Evolutionary conservation across 129 eudicot species (phyloP).

Genomic region (Arctium lappa): DNA sequence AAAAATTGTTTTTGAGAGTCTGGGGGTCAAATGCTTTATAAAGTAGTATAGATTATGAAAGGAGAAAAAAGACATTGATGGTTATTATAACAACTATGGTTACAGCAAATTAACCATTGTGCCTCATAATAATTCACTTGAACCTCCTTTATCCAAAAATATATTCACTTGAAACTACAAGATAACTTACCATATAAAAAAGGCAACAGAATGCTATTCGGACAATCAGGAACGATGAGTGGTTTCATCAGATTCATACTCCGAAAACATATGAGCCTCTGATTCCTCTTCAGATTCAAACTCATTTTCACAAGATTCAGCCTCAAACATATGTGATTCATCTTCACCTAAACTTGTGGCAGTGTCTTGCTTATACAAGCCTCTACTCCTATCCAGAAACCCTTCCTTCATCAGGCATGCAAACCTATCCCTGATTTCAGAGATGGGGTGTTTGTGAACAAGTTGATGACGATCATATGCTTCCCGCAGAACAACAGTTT

Average conservation of each 20-base stretch:
- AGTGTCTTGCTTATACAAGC: constrained; percentile 49
- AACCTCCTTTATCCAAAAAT: background rate
- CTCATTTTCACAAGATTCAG: constrained; percentile 6
- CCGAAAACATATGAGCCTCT: constrained; percentile 38
- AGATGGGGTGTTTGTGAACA: constrained; percentile 62
- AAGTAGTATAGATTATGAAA: too few species aligned
- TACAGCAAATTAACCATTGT: constrained; percentile 1
- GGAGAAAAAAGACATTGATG: background rate
- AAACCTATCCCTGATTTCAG: constrained; percentile 57
- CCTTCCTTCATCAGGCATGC: constrained; percentile 61
- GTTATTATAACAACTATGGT: background rate
- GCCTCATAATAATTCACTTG: background rate
- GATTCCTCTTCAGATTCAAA: constrained; percentile 40
- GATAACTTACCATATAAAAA: background rate
- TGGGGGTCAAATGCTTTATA: too few species aligned
- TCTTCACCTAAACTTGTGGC: constrained; percentile 13
- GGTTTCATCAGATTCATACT: constrained; percentile 54
- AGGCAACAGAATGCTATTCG: constrained; percentile 5
- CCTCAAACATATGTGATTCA: background rate
- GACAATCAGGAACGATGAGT: constrained; percentile 17
- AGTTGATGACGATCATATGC: constrained; percentile 63
- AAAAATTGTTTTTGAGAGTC: too few species aligned
- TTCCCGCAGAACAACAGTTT: constrained; percentile 81
- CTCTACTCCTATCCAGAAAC: constrained; percentile 69
- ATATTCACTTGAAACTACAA: background rate